Evolutionary conservation across 2,329 filamentous ascomycete genomes (phyloP).

Genomic region (Stagonosporopsis cucurbitacearum): DNA sequence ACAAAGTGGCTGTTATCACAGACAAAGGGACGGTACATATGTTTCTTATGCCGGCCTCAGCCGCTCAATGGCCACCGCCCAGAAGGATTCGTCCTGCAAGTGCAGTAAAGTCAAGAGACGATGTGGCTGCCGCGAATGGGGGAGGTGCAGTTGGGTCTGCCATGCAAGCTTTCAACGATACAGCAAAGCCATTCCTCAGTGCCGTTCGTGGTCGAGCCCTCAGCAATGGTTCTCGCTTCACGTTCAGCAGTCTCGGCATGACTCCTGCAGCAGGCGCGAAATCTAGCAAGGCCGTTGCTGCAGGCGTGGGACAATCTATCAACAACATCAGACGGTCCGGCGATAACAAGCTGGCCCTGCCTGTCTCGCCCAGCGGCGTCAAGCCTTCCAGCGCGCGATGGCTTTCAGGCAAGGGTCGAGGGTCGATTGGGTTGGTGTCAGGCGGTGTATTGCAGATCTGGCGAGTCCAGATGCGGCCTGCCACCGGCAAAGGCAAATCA

Average conservation of each 20-base stretch:
- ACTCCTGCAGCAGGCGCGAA: slow-evolving; percentile 61
- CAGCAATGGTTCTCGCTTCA: slow-evolving; percentile 43
- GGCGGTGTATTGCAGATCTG: slow-evolving; percentile 72
- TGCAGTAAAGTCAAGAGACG: slow-evolving; percentile 40
- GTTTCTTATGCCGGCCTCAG: slow-evolving; percentile 81
- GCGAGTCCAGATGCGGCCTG: slow-evolving; percentile 61
- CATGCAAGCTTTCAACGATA: slow-evolving; percentile 55
- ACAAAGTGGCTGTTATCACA: slow-evolving; percentile 86
- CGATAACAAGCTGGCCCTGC: slow-evolving; percentile 76
- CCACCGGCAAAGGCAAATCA: slow-evolving; percentile 44
- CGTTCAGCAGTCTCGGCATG: slow-evolving; percentile 47
- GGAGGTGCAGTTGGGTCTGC: slow-evolving; percentile 47
- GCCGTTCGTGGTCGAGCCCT: slow-evolving; percentile 46
- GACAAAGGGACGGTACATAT: slow-evolving; percentile 95
- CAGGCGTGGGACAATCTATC: slow-evolving; percentile 76
- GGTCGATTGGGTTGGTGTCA: slow-evolving; percentile 69
- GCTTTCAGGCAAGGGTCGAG: slow-evolving; percentile 67
- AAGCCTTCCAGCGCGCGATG: slow-evolving; percentile 68
- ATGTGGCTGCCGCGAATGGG: slow-evolving; percentile 40
- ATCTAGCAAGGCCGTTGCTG: slow-evolving; percentile 73
- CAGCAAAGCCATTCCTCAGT: slow-evolving; percentile 46
- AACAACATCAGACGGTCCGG: slow-evolving; percentile 73
- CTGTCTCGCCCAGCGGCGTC: slow-evolving; percentile 61
- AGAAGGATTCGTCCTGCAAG: slow-evolving; percentile 48
- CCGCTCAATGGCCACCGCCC: slow-evolving; percentile 86